Evolutionary conservation across 495 filamentous ascomycete genomes (phyloP).

Genomic region (Sordaria brevicollis): DNA sequence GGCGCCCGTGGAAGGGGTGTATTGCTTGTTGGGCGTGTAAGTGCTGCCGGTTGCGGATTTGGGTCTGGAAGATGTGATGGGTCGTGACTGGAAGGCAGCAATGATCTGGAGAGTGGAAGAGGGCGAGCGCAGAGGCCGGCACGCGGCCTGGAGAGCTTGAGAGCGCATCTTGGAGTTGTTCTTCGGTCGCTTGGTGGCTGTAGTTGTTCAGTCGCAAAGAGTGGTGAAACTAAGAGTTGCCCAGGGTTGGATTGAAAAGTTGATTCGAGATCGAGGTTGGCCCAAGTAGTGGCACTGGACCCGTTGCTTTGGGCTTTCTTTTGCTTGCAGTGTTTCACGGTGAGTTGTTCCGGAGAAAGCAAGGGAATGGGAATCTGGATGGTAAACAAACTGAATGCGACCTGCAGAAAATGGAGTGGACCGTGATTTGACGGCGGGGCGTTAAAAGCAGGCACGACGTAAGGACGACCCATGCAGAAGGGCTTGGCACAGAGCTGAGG

Average conservation of each 20-base stretch:
- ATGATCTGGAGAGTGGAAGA: slow-evolving; percentile 3
- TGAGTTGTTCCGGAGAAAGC: neutral
- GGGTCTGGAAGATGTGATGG: neutral
- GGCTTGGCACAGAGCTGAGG: neutral
- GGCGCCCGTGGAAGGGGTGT: neutral
- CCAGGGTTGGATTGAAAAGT: too few relatives aligned
- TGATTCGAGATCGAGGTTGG: neutral
- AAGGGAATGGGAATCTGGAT: neutral
- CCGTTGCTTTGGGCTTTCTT: neutral
- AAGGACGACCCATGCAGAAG: neutral
- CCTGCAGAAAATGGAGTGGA: neutral
- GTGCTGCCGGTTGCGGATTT: neutral
- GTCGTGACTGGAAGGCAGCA: neutral
- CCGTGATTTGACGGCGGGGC: neutral
- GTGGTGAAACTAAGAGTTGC: neutral
- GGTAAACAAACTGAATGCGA: neutral
- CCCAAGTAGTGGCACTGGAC: neutral
- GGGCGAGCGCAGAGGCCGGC: slow-evolving; percentile 7
- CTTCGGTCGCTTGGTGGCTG: too few relatives aligned
- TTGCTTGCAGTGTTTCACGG: neutral
- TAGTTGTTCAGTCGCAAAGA: neutral
- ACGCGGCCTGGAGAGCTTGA: slow-evolving; percentile 13
- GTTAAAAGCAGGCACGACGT: neutral
- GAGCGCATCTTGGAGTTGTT: slow-evolving; percentile 13
- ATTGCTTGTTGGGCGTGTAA: neutral